phyloP scores from a whole-genome alignment of 2,329 filamentous ascomycete genomes.

The Fusarium mangiferae region DNA sequence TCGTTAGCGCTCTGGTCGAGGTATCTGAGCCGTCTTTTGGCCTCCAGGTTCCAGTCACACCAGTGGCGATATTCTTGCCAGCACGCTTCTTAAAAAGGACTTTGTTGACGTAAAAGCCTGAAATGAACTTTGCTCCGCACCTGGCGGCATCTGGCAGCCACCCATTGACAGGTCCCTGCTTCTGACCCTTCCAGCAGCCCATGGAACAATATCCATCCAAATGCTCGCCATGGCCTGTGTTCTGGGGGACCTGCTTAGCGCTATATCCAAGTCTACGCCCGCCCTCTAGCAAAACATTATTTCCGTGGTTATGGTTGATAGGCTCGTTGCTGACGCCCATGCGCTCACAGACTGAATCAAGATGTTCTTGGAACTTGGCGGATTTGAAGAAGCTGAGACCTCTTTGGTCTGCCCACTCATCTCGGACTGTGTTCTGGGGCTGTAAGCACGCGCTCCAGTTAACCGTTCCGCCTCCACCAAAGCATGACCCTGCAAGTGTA shows the following conservation, averaged over 20 bases:
- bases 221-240: background rate
- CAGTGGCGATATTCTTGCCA: background rate
- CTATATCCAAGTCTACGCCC: background rate
- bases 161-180: background rate
- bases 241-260: background rate
- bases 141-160: background rate
- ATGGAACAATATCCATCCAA: background rate
- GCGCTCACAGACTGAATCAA: background rate
- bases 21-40: background rate
- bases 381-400: background rate
- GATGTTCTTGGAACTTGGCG: background rate
- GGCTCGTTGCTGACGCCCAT: background rate
- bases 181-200: background rate
- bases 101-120: background rate
- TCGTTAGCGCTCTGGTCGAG: background rate
- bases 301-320: background rate
- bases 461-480: conserved; percentile 1
- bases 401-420: background rate
- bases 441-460: background rate
- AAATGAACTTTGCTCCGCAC: background rate
- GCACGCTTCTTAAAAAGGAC: background rate
- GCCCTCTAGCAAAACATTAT: background rate
- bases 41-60: background rate
- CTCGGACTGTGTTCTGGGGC: background rate
- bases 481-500: background rate